phyloP scores from a whole-genome alignment of 202 grass and related monocot species.

The Bolboschoenoplectus hybrid region DNA sequence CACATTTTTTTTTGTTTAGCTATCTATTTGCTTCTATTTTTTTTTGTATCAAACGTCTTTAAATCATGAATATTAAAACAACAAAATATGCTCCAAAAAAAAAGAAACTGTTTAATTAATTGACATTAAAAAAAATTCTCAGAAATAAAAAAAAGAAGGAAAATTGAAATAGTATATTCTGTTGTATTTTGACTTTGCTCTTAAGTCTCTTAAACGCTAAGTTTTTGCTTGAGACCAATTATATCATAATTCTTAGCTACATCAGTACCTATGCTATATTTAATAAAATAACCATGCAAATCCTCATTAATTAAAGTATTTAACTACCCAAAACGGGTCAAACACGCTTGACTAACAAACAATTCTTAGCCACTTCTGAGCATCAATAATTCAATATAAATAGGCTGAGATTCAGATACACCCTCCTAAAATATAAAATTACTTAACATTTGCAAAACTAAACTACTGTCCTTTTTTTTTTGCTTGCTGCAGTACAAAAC shows the following conservation, averaged over 20 bases:
- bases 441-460: neutral
- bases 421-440: conserved; percentile 18
- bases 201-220: neutral
- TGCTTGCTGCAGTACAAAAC: too few relatives aligned
- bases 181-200: neutral
- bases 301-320: neutral
- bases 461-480: neutral
- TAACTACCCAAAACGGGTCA: neutral
- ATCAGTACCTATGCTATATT: neutral
- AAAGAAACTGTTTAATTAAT: too few relatives aligned
- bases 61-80: too few relatives aligned
- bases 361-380: neutral
- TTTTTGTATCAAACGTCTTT: too few relatives aligned
- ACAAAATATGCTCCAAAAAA: too few relatives aligned
- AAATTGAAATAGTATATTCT: neutral
- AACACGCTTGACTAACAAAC: neutral
- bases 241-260: neutral
- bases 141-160: too few relatives aligned
- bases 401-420: neutral
- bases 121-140: too few relatives aligned
- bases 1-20: too few relatives aligned
- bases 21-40: too few relatives aligned
- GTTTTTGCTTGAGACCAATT: neutral
- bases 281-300: neutral
- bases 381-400: neutral